phyloP scores from a whole-genome alignment of 169 alveolate genomes.

The Prorocentrum cordatum region DNA sequence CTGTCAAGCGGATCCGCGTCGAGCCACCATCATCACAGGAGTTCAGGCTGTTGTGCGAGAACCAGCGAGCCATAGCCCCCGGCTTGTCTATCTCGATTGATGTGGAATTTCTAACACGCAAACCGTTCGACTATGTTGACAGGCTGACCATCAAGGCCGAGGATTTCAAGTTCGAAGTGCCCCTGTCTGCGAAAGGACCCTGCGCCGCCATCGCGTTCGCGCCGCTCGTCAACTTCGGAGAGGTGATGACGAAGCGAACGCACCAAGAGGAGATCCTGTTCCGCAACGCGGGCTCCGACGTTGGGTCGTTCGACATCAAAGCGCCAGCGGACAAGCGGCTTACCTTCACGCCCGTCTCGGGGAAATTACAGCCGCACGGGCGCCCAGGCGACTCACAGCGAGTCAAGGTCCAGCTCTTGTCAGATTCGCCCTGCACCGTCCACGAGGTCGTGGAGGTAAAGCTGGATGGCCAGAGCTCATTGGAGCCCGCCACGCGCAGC shows the following conservation, averaged over 20 bases:
- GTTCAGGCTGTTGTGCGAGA: neutral
- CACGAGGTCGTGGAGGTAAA: conserved; percentile 1
- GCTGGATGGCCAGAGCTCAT: conserved; percentile 7
- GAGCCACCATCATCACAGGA: conserved; percentile 25
- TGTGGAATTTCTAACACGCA: conserved; percentile 36
- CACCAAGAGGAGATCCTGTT: neutral
- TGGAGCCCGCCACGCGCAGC: neutral
- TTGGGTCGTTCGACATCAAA: neutral
- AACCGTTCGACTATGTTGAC: conserved; percentile 26
- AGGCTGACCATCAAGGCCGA: conserved; percentile 20
- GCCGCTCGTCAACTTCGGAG: neutral
- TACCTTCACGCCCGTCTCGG: neutral
- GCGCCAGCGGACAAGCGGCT: neutral
- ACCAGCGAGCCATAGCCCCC: conserved; percentile 36
- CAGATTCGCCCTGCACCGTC: neutral
- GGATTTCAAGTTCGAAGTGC: conserved; percentile 41
- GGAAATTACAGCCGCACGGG: neutral
- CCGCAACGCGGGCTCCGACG: neutral
- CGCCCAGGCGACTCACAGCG: neutral
- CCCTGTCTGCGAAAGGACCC: conserved; percentile 28
- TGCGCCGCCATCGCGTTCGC: neutral
- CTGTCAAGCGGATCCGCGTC: conserved; percentile 55
- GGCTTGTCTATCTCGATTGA: conserved; percentile 45
- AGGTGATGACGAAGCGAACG: neutral
- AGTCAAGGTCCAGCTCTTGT: neutral